Percentiles rank a stretch among this genome's conserved stretches.
Evolutionary conservation across 768 basidiomycete species (phyloP).

Genomic region (Tylopilus rubrobrunneus): DNA sequence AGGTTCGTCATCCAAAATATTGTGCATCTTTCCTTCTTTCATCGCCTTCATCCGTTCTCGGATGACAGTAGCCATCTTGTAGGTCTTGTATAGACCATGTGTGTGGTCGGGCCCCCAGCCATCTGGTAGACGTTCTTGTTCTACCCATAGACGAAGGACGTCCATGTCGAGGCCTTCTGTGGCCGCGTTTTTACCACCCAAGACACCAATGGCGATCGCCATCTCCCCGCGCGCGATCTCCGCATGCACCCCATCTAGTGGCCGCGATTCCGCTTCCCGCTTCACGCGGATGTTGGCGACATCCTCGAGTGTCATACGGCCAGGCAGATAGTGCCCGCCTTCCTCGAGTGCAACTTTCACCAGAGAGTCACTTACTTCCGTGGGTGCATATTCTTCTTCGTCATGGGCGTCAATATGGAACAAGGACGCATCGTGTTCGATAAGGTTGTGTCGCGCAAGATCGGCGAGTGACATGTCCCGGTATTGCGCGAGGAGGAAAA

Average conservation of each 20-base stretch:
- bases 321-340: conserved; percentile 25
- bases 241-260: conserved; percentile 44
- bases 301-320: conserved; percentile 30
- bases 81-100: conserved; percentile 28
- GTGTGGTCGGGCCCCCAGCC: conserved; percentile 32
- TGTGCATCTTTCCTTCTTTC: conserved; percentile 13
- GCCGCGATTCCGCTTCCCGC: conserved; percentile 42
- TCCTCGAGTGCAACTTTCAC: conserved; percentile 38
- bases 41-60: conserved; percentile 27
- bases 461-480: conserved; percentile 35
- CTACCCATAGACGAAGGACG: conserved; percentile 48
- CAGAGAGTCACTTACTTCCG: conserved; percentile 32
- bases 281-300: conserved; percentile 50
- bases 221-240: conserved; percentile 69
- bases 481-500: conserved; percentile 38
- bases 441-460: conserved; percentile 44
- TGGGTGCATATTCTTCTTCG: conserved; percentile 45
- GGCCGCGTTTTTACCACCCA: conserved; percentile 31
- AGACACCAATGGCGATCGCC: conserved; percentile 56
- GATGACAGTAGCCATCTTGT: conserved; percentile 27
- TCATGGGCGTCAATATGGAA: conserved; percentile 46
- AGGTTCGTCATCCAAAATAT: conserved; percentile 15
- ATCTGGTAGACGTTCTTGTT: conserved; percentile 47
- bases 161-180: conserved; percentile 44
- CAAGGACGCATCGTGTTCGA: conserved; percentile 61